A percentile compares a stretch with the other conserved stretches of the same genome.
Evolutionary conservation across 2,329 filamentous ascomycete genomes (phyloP).

Genomic region (Diaporthe eres): DNA sequence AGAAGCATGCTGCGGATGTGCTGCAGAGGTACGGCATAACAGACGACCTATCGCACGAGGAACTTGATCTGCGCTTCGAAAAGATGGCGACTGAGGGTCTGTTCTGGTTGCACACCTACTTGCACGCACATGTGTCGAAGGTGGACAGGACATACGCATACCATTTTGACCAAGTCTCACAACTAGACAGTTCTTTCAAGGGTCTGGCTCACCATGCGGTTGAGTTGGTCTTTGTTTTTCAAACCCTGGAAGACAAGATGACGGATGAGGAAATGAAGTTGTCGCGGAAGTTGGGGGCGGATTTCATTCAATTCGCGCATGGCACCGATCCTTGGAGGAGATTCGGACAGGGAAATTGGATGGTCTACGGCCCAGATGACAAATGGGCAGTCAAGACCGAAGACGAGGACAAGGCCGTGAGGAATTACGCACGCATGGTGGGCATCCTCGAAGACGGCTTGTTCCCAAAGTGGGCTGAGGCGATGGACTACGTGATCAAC

Average conservation of each 20-base stretch:
- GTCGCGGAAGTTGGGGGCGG: slow-evolving; percentile 2
- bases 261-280: neutral
- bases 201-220: slow-evolving; percentile 7
- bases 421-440: slow-evolving; percentile 20
- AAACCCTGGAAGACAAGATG: slow-evolving; percentile 14
- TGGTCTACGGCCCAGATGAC: slow-evolving; percentile 10
- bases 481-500: slow-evolving; percentile 16
- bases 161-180: slow-evolving; percentile 20
- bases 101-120: slow-evolving; percentile 12
- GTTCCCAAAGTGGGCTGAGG: slow-evolving; percentile 17
- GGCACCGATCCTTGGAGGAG: neutral
- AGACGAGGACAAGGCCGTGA: neutral
- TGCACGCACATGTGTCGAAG: slow-evolving; percentile 9
- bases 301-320: slow-evolving; percentile 7
- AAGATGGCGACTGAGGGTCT: slow-evolving; percentile 16
- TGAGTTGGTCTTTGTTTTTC: slow-evolving; percentile 5
- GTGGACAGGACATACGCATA: slow-evolving; percentile 12
- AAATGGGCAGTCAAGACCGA: slow-evolving; percentile 1
- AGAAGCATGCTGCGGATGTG: neutral
- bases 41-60: neutral
- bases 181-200: slow-evolving; percentile 7
- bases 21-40: slow-evolving; percentile 2
- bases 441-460: slow-evolving; percentile 16
- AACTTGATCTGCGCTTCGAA: neutral
- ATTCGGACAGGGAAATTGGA: neutral